phyloP scores from a whole-genome alignment of 345 rosid genomes.

The Hibiscus mutabilis region DNA sequence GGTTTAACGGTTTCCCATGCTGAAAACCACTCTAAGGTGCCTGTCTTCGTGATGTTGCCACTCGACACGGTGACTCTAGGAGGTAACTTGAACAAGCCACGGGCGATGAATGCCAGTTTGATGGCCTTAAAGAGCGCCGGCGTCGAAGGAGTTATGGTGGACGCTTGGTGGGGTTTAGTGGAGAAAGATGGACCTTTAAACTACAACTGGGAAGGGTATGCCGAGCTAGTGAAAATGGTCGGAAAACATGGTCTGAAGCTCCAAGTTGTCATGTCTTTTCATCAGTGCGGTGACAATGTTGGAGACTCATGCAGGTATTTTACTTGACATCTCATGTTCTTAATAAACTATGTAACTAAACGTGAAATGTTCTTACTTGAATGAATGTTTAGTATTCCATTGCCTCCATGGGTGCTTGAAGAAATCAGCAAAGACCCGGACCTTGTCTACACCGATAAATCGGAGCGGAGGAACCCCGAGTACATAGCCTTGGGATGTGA shows the following conservation, averaged over 20 bases:
- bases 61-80: conserved; percentile 67
- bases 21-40: conserved; percentile 45
- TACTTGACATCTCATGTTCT: not conserved
- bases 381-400: conserved; percentile 54
- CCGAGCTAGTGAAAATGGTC: conserved; percentile 83
- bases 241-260: conserved; percentile 78
- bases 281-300: conserved; percentile 97
- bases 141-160: conserved; percentile 95
- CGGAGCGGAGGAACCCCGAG: conserved; percentile 86
- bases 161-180: conserved; percentile 97
- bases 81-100: conserved; percentile 69
- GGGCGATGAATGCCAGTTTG: conserved; percentile 85
- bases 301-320: conserved; percentile 96
- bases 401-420: conserved; percentile 98
- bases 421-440: conserved; percentile 86
- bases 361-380: not conserved
- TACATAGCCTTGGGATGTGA: conserved; percentile 93
- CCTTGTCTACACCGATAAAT: conserved; percentile 85
- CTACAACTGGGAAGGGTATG: conserved; percentile 96
- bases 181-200: conserved; percentile 93
- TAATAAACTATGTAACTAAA: not conserved
- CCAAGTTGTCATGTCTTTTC: conserved; percentile 95
- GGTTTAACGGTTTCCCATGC: conserved; percentile 34
- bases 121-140: conserved; percentile 95
- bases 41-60: conserved; percentile 92